phyloP scores from a whole-genome alignment of 2,329 filamentous ascomycete species.

The Neoscytalidium dimidiatum region DNA sequence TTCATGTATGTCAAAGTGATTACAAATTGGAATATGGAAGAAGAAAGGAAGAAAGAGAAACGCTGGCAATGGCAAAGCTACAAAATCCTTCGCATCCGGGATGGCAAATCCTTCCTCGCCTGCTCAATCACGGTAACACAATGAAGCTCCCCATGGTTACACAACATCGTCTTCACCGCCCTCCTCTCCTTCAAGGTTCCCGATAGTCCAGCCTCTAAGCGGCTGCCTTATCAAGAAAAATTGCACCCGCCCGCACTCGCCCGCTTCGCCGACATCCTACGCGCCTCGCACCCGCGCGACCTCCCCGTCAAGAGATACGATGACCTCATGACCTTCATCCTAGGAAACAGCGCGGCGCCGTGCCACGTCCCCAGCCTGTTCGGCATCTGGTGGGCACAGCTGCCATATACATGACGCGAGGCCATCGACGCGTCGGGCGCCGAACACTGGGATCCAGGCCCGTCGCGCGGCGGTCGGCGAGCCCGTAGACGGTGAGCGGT shows the following conservation, averaged over 20 bases:
- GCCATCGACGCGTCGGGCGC: not conserved
- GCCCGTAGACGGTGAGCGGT: not conserved
- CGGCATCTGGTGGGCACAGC: not conserved
- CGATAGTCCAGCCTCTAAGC: not conserved
- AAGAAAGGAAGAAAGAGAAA: not conserved
- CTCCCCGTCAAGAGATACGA: not conserved
- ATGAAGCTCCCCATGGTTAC: not conserved
- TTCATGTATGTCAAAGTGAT: not conserved
- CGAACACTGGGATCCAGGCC: not conserved
- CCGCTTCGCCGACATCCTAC: not conserved
- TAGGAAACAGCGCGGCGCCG: not conserved
- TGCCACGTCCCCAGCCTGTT: not conserved
- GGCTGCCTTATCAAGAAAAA: not conserved
- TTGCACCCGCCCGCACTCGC: not conserved
- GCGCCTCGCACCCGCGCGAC: not conserved
- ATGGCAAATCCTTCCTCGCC: not conserved
- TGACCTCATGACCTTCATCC: not conserved
- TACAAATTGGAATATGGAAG: not conserved
- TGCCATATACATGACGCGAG: not conserved
- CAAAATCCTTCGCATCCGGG: not conserved
- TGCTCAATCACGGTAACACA: not conserved
- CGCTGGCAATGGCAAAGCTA: not conserved
- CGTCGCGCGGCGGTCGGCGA: not conserved
- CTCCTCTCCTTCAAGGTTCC: not conserved
- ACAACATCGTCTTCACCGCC: not conserved